Evolutionary conservation across 2,329 filamentous ascomycete species (phyloP).

Genomic region (Stylonectria norvegica): DNA sequence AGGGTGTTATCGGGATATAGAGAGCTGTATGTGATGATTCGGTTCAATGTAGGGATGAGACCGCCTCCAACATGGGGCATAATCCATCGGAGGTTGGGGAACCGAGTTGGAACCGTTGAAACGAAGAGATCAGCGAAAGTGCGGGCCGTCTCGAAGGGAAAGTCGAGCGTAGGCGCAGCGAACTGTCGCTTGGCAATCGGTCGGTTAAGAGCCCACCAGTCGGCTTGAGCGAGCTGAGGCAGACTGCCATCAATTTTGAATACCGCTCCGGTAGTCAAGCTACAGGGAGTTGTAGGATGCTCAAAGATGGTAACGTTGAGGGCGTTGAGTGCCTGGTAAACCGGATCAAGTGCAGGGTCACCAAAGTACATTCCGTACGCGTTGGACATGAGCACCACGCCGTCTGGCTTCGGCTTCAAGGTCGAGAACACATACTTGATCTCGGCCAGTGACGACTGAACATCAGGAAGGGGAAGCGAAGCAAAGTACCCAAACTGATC

Average conservation of each 20-base stretch:
- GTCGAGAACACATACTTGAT: conserved; percentile 41
- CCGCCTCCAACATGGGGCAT: conserved; percentile 26
- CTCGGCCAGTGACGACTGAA: conserved; percentile 44
- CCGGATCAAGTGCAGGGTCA: conserved; percentile 38
- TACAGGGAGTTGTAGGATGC: conserved; percentile 51
- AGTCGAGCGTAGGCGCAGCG: conserved; percentile 18
- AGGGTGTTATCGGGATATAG: conserved; percentile 12
- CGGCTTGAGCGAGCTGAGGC: conserved; percentile 4
- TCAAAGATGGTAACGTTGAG: conserved; percentile 49
- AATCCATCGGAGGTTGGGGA: conserved; percentile 24
- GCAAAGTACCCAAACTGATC: conserved; percentile 48
- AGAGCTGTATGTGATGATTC: conserved; percentile 9
- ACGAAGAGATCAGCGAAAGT: conserved; percentile 20
- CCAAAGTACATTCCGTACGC: conserved; percentile 52
- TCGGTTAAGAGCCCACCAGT: conserved; percentile 19
- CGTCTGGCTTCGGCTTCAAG: conserved; percentile 41
- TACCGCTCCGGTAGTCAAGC: conserved; percentile 15
- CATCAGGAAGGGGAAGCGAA: conserved; percentile 49
- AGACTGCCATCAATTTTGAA: conserved; percentile 10
- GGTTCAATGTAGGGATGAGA: conserved; percentile 22
- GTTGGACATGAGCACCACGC: conserved; percentile 51
- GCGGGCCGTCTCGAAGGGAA: conserved; percentile 20
- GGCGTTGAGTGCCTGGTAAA: conserved; percentile 47
- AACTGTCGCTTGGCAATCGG: conserved; percentile 12
- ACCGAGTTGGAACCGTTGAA: conserved; percentile 19